Evolutionary conservation across 371 early-diverging fungal genomes (phyloP), one percentile per base, ranked within the genome.

Genomic region (Mortierella sp.): DNA sequence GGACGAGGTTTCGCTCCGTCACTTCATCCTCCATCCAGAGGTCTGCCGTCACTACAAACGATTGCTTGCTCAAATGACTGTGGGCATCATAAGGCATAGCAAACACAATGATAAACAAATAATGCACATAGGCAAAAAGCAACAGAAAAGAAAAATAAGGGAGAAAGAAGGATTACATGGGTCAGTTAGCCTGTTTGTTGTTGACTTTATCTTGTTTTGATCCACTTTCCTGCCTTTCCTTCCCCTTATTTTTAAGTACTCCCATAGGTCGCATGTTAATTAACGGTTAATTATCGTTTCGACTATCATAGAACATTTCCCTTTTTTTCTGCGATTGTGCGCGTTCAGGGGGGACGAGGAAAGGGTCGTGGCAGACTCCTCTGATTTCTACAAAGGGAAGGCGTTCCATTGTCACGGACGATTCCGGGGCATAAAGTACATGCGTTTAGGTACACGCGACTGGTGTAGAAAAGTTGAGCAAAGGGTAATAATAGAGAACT

Each of bases 21-120:
- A 53, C 39, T 31, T 70, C 70, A 40, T 79, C 79, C 14, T 79
- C 79, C 9, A 66, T 47, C 79, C 74, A 79, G 6, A 79, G 79
- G 39, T 79, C 79, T 6, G 79, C 79, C 24, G 79, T 79, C n/a
- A 79, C 79, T 5, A 79, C 74, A 39, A 79, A 79, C 26, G 72
- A 55, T 53, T 72, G 78, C 69, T 77, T 68, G 55, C 68, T 68
- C 22, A 77, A 47, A 19, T 73, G 73, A 16, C 78, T 69, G 37
- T 19, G 2, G 22, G 10, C 8, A 71, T 37, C 7, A n/a, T 14
- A 31, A 43, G 26, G 58, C 50, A 70, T 6, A 61, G 31, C 16
- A 34, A 34, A 19, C 22, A 34, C 34, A 8, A 61, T 19, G 22
- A 34, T 13, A 55, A 55, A 55, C 31, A 55, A 55, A 29, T 31